Evolutionary conservation across 1,284 basidiomycete genomes (phyloP).

Genomic region (Cryptococcus sp.): DNA sequence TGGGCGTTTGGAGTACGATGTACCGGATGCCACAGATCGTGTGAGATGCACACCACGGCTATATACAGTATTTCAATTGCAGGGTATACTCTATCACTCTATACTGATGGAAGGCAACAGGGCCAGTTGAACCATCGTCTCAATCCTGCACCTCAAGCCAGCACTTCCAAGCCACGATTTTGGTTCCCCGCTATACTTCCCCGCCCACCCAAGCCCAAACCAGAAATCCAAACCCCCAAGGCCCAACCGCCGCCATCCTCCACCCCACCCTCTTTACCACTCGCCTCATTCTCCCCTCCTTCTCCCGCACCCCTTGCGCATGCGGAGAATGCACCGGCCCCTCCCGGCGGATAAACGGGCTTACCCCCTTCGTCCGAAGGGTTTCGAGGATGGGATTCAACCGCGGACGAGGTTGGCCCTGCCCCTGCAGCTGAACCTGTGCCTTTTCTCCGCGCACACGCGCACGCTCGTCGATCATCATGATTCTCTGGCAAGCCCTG

Average conservation of each 20-base stretch:
- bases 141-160: too few relatives aligned
- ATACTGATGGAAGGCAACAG: neutral
- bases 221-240: constrained; percentile 49
- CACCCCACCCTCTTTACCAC: constrained; percentile 34
- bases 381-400: constrained; percentile 21
- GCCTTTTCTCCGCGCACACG: neutral
- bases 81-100: constrained; percentile 5
- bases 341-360: constrained; percentile 31
- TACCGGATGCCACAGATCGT: too few relatives aligned
- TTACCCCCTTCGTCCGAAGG: constrained; percentile 24
- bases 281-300: constrained; percentile 11
- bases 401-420: neutral
- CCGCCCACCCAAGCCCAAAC: constrained; percentile 50
- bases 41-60: neutral
- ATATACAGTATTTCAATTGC: neutral
- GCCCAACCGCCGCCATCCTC: constrained; percentile 45
- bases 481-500: constrained; percentile 33
- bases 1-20: too few relatives aligned
- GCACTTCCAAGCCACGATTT: neutral
- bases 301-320: constrained; percentile 3
- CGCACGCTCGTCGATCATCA: constrained; percentile 11
- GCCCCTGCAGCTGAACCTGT: neutral
- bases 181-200: constrained; percentile 30
- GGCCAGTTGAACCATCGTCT: too few relatives aligned
- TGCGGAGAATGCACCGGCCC: neutral